phyloP scores from a whole-genome alignment of 768 basidiomycete species.

The Mycena venus region DNA sequence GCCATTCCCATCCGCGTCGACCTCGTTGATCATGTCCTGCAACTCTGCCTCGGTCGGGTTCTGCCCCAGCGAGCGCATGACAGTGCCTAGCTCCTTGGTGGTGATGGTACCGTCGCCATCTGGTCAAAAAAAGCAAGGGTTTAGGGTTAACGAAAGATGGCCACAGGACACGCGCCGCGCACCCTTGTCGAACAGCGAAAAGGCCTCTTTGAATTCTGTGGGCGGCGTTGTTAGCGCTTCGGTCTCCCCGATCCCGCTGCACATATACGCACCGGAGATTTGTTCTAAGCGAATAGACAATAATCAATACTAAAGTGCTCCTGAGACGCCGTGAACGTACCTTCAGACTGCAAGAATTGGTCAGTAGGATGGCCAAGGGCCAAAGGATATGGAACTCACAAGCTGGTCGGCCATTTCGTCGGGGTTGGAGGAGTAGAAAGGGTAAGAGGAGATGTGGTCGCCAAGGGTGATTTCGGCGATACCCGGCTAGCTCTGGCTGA shows the following conservation, averaged over 20 bases:
- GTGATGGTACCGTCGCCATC: slow-evolving; percentile 66
- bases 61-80: slow-evolving; percentile 64
- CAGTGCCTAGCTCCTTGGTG: slow-evolving; percentile 58
- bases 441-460: background rate
- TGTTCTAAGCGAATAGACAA: slow-evolving; percentile 29
- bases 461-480: slow-evolving; percentile 9
- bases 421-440: background rate
- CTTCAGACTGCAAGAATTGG: slow-evolving; percentile 18
- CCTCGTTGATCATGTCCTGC: slow-evolving; percentile 64
- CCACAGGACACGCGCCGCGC: background rate
- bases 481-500: background rate
- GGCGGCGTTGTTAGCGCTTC: slow-evolving; percentile 3
- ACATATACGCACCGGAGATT: slow-evolving; percentile 36
- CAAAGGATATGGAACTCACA: slow-evolving; percentile 11
- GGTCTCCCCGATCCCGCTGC: background rate
- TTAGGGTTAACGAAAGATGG: background rate
- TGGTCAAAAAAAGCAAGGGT: slow-evolving; percentile 30
- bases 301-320: background rate
- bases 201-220: slow-evolving; percentile 43
- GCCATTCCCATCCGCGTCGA: slow-evolving; percentile 59
- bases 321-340: slow-evolving; percentile 8
- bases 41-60: slow-evolving; percentile 64
- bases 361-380: background rate
- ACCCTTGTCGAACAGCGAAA: slow-evolving; percentile 43
- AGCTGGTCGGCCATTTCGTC: slow-evolving; percentile 32